These are phyloP conservation scores for Tetragonia tetragonoides DNA, from an alignment of 148 eudicot genomes.

Conservation along the genomic window DNA sequence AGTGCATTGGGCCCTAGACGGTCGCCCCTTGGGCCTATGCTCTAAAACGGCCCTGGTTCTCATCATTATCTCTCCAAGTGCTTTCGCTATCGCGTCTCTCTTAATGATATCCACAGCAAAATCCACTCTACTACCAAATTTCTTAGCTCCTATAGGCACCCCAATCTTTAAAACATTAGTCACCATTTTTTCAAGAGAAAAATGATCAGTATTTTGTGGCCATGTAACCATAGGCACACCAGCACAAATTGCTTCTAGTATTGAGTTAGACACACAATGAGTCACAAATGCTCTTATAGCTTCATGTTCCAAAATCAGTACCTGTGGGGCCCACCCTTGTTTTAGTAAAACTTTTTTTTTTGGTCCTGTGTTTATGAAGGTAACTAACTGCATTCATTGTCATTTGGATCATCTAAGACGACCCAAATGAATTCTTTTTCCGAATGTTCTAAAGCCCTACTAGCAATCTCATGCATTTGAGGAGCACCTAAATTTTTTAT, in stretches of 20 bases:
- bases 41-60: too few species aligned
- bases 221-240: conserved; percentile 45
- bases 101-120: neutral
- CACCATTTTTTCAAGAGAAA: conserved; percentile 31
- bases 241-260: conserved; percentile 33
- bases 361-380: conserved; percentile 20
- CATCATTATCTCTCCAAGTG: conserved; percentile 33
- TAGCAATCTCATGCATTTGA: conserved; percentile 50
- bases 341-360: conserved; percentile 32
- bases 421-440: conserved; percentile 60
- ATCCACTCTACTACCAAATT: conserved; percentile 4
- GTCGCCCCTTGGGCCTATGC: too few species aligned
- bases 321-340: conserved; percentile 45
- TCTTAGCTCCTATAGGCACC: conserved; percentile 32
- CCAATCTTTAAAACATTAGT: conserved; percentile 33
- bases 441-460: conserved; percentile 46
- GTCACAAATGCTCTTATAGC: conserved; percentile 41
- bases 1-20: too few species aligned
- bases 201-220: conserved; percentile 41
- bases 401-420: conserved; percentile 21
- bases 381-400: conserved; percentile 26
- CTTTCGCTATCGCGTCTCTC: conserved; percentile 21
- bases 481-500: neutral
- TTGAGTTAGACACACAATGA: conserved; percentile 56
- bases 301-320: conserved; percentile 37